Evolutionary conservation across 2,329 filamentous ascomycete genomes (phyloP).

Genomic region (Phoma herbarum): DNA sequence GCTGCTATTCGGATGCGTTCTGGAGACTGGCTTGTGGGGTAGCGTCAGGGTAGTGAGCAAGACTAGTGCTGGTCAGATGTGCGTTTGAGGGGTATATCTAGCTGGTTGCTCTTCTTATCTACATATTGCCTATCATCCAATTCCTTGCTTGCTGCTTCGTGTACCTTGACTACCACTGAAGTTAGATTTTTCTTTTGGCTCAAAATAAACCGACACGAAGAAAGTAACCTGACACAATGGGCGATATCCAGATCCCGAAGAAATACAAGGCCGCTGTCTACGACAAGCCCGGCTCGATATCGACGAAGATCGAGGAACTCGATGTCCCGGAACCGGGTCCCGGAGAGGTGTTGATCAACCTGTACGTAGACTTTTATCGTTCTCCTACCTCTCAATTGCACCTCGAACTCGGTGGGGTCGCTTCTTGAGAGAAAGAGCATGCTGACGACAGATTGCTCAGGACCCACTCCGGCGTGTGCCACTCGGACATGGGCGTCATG

Average conservation of each 20-base stretch:
- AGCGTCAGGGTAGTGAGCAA: neutral
- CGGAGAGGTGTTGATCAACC: slow-evolving; percentile 69
- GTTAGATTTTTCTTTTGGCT: no score
- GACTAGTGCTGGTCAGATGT: neutral
- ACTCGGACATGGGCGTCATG: slow-evolving; percentile 66
- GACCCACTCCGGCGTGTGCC: slow-evolving; percentile 71
- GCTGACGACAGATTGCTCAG: slow-evolving; percentile 15
- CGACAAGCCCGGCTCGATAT: slow-evolving; percentile 71
- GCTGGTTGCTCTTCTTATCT: neutral
- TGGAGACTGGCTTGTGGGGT: slow-evolving; percentile 3
- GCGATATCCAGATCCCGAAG: slow-evolving; percentile 55
- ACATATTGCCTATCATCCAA: neutral
- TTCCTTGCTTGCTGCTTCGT: neutral
- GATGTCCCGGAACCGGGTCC: slow-evolving; percentile 71
- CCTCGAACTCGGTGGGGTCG: neutral
- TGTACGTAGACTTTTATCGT: slow-evolving; percentile 54
- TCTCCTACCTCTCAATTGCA: neutral
- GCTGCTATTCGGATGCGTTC: neutral
- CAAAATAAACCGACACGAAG: no score
- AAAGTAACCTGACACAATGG: slow-evolving; percentile 28
- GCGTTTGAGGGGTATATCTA: slow-evolving; percentile 16
- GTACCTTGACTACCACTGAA: neutral
- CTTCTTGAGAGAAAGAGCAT: neutral
- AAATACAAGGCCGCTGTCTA: slow-evolving; percentile 72
- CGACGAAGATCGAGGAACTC: slow-evolving; percentile 69